Evolutionary conservation across 305 asterid genomes (phyloP), one percentile per base, ranked within the genome.

Genomic region (Fraxinus ornus): DNA sequence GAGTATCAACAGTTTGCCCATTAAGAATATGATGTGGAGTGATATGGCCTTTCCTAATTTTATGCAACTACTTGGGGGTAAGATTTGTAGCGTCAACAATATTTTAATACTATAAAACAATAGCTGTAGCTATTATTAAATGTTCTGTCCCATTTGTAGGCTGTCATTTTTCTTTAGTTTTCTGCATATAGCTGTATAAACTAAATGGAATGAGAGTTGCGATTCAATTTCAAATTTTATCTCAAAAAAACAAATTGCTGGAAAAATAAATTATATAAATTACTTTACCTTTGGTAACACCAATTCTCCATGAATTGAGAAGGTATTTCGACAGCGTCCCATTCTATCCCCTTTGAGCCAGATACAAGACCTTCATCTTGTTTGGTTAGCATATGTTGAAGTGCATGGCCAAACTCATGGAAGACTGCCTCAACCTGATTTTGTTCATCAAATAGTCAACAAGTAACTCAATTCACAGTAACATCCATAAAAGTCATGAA

Each of bases 231-330:
- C 76, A 32, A 6, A 0, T 71, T 71, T 71, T 13, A 32, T 19
- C 13, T 1, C 24, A 17, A 32, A 72, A 71, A 72, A 2, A 7
- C 9, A 32, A 33, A 72, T 6, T 17, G 44, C 19, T 7, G 24
- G 17, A 71, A 15, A 12, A 32, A 28, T 30, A 62, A 32, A 22
- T 17, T 21, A 28, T 2, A 19, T 19, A 13, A 60, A 60, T 44
- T 22, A 75, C 75, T 78, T 73, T 80, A 93, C 97, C 97, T 91
- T 75, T 92, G 97, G 82, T 93, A 93, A 84, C 97, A 93, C 97
- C 97, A 92, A 85, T 93, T 93, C 81, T 93, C 97, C 97, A 93
- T 93, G 78, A 93, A 93, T 62, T 91, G 95, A 70, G 97, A 93
- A 78, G 97, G 92, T 57, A 92, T 84, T 83, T 93, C 97, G 17